Evolutionary conservation across 768 basidiomycete species (phyloP).

Genomic region (Hydnomerulius pinastri): DNA sequence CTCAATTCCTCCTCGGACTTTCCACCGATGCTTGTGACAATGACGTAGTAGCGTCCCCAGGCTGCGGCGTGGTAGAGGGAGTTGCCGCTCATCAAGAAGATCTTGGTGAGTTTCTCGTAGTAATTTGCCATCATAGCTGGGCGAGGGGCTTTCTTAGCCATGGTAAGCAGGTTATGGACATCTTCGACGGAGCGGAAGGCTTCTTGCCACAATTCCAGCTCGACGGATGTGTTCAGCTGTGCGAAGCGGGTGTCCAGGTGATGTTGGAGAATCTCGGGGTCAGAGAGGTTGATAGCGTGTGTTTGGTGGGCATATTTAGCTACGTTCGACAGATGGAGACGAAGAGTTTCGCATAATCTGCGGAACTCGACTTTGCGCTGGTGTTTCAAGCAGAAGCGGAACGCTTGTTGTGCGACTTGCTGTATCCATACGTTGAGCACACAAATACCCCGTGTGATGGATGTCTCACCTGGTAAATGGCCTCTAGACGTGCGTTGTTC

Average conservation of each 20-base stretch:
- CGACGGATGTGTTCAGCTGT: slow-evolving; percentile 94
- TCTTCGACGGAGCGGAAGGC: slow-evolving; percentile 98
- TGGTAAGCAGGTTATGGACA: slow-evolving; percentile 91
- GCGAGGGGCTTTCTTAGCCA: slow-evolving; percentile 90
- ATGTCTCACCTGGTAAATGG: slow-evolving; percentile 83
- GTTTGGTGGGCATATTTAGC: slow-evolving; percentile 94
- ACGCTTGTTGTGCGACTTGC: slow-evolving; percentile 96
- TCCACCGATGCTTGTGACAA: slow-evolving; percentile 71
- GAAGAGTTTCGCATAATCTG: slow-evolving; percentile 92
- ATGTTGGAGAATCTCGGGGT: slow-evolving; percentile 91
- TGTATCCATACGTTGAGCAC: slow-evolving; percentile 25
- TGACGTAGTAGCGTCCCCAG: slow-evolving; percentile 83
- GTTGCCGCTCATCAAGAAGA: slow-evolving; percentile 94
- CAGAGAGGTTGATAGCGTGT: slow-evolving; percentile 93
- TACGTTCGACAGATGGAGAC: slow-evolving; percentile 91
- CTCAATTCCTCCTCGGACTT: slow-evolving; percentile 77
- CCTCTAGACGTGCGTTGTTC: slow-evolving; percentile 90
- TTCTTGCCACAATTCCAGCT: slow-evolving; percentile 98
- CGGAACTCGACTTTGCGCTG: slow-evolving; percentile 96
- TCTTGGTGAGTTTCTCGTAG: slow-evolving; percentile 96
- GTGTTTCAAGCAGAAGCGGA: slow-evolving; percentile 94
- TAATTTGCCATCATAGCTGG: slow-evolving; percentile 98
- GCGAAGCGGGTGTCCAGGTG: slow-evolving; percentile 97
- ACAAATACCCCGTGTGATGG: not conserved
- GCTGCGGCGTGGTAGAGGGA: slow-evolving; percentile 96